A percentile compares a stretch with the other conserved stretches of the same genome.
Conservation (phyloP, 164 flowering plant genomes). For the Magnolia changhungtana region DNA sequence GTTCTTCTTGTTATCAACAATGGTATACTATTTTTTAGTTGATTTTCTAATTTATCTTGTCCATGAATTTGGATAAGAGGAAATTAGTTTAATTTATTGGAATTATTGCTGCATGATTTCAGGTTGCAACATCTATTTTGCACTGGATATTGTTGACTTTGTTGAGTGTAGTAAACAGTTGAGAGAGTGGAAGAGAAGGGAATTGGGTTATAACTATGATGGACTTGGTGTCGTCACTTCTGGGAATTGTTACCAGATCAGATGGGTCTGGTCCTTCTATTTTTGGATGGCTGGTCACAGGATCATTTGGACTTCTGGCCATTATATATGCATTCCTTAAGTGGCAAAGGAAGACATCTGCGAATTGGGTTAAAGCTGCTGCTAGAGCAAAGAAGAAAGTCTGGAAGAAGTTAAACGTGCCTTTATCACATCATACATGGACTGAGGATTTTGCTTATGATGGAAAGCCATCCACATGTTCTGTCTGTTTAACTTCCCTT, state of each 20-base stretch:
- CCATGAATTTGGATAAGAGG: background rate
- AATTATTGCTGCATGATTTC: background rate
- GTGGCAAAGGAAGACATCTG: slow-evolving; percentile 54
- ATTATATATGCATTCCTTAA: slow-evolving; percentile 44
- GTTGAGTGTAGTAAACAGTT: background rate
- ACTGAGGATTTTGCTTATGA: slow-evolving; percentile 44
- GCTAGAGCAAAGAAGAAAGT: slow-evolving; percentile 66
- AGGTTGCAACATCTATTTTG: slow-evolving; percentile 3
- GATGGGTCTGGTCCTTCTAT: slow-evolving; percentile 29
- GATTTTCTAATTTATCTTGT: background rate
- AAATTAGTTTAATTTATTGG: background rate
- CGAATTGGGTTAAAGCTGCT: slow-evolving; percentile 74
- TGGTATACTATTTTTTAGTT: background rate
- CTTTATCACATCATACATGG: slow-evolving; percentile 69
- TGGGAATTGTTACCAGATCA: slow-evolving; percentile 28
- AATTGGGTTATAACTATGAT: slow-evolving; percentile 21
- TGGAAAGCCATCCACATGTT: slow-evolving; percentile 57
- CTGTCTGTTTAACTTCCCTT: slow-evolving; percentile 57
- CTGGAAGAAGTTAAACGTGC: slow-evolving; percentile 58
- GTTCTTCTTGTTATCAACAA: background rate
- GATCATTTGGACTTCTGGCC: slow-evolving; percentile 48
- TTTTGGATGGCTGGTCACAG: slow-evolving; percentile 52
- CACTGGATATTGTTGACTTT: background rate
- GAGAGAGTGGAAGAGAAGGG: slow-evolving; percentile 9
- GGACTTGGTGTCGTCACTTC: slow-evolving; percentile 32